Evolutionary conservation across 2,329 filamentous ascomycete genomes (phyloP).

Genomic region (Ophiocordyceps robertsii): DNA sequence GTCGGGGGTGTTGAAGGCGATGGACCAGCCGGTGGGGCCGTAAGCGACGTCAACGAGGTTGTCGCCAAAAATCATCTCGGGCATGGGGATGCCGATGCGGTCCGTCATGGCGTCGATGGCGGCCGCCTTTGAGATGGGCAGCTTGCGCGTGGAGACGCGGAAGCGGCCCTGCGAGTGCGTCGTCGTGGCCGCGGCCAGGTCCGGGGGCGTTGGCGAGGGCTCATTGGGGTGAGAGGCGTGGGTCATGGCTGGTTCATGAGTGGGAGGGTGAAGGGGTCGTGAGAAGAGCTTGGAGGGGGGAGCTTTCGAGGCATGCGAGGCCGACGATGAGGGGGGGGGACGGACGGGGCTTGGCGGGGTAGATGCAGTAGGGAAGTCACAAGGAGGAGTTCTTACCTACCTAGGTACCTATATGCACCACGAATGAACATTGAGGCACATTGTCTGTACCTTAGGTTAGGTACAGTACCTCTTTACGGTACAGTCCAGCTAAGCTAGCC

Average conservation of each 20-base stretch:
- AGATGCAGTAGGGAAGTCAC: no score
- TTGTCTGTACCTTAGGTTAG: no score
- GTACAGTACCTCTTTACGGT: no score
- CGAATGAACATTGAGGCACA: no score
- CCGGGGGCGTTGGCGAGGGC: slow-evolving; percentile 37
- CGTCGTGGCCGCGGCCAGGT: slow-evolving; percentile 39
- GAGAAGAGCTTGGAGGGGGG: neutral
- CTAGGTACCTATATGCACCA: no score
- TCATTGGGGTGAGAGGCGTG: slow-evolving; percentile 30
- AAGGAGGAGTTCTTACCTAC: no score
- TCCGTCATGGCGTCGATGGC: slow-evolving; percentile 78
- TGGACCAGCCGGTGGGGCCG: slow-evolving; percentile 57
- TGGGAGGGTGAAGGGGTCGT: neutral
- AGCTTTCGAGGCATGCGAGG: no score
- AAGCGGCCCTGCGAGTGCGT: slow-evolving; percentile 51
- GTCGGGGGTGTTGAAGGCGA: slow-evolving; percentile 74
- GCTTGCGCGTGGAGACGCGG: slow-evolving; percentile 70
- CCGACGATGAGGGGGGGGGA: no score
- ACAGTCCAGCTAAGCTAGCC: no score
- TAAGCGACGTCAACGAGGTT: slow-evolving; percentile 72
- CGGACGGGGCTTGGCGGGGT: no score
- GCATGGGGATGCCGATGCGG: slow-evolving; percentile 71
- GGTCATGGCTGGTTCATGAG: slow-evolving; percentile 17
- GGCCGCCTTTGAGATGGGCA: slow-evolving; percentile 84
- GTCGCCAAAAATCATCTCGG: slow-evolving; percentile 99